A percentile compares a stretch with the other conserved stretches of the same genome.
phyloP scores from a whole-genome alignment of 768 basidiomycete species.

The Xanthoconium purpureum region DNA sequence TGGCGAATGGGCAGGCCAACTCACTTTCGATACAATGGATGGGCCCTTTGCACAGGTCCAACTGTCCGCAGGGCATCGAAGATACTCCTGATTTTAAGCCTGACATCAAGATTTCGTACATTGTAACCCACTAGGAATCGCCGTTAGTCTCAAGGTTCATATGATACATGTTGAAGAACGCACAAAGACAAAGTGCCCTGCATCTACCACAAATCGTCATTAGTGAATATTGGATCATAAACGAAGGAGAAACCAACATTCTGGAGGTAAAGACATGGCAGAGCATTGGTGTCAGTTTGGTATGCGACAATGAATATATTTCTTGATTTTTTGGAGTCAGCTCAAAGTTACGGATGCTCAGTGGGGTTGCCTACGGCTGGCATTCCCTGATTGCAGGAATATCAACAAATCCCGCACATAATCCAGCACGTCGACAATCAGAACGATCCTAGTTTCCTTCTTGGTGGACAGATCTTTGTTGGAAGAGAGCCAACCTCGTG shows the following conservation, averaged over 20 bases:
- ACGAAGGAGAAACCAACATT: constrained; percentile 37
- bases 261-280: constrained; percentile 44
- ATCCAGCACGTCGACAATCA: constrained; percentile 29
- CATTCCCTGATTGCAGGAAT: constrained; percentile 27
- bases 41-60: background rate
- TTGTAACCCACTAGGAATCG: constrained; percentile 31
- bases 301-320: constrained; percentile 5
- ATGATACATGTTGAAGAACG: constrained; percentile 14
- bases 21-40: constrained; percentile 7
- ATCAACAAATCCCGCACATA: constrained; percentile 27
- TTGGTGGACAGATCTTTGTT: constrained; percentile 12
- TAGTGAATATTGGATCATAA: background rate
- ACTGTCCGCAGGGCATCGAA: constrained; percentile 8
- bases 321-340: background rate
- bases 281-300: constrained; percentile 15
- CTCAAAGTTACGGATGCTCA: background rate
- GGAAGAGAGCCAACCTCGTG: constrained; percentile 49
- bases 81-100: constrained; percentile 1
- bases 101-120: background rate
- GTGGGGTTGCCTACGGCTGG: constrained; percentile 22
- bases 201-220: constrained; percentile 35
- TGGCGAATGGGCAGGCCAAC: background rate
- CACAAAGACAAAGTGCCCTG: constrained; percentile 46
- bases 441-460: constrained; percentile 36
- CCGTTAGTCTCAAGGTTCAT: background rate